Evolutionary conservation across 805 yeast species (phyloP).

Genomic region (Candida anglica): DNA sequence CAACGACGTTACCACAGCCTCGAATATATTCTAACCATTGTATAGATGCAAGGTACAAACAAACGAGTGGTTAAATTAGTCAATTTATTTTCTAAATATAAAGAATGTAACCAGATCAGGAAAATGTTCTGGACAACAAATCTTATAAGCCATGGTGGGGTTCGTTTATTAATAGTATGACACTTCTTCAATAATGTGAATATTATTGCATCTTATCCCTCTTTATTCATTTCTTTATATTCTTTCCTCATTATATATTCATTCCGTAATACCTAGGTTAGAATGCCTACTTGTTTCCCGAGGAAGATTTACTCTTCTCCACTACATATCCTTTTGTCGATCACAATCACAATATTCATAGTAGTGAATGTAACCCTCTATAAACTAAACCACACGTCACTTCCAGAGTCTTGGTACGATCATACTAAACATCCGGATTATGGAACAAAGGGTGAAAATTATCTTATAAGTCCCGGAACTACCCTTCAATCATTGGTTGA

Average conservation of each 20-base stretch:
- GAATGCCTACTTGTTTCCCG: too few species aligned
- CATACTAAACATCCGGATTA: too few species aligned
- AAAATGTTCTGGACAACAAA: too few species aligned
- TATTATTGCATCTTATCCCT: neutral
- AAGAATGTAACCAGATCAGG: too few species aligned
- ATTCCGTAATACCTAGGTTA: too few species aligned
- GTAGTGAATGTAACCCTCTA: slow-evolving; percentile 1
- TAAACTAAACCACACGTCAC: neutral
- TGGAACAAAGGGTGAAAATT: neutral
- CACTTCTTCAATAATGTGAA: neutral
- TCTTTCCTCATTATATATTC: neutral
- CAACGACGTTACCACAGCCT: slow-evolving; percentile 2
- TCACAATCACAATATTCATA: neutral
- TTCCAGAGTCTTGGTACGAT: slow-evolving; percentile 1
- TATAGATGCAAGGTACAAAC: too few species aligned
- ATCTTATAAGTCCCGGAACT: slow-evolving; percentile 4
- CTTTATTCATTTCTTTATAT: neutral
- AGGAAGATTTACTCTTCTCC: slow-evolving; percentile 3
- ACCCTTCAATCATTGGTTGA: slow-evolving; percentile 2
- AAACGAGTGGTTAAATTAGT: too few species aligned
- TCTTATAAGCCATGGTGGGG: too few species aligned
- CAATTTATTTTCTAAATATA: too few species aligned
- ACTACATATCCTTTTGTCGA: neutral
- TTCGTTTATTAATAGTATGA: neutral
- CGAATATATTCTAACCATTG: neutral